Evolutionary conservation across 2,329 filamentous ascomycete species (phyloP).

Genomic region (Bisporella sp.): DNA sequence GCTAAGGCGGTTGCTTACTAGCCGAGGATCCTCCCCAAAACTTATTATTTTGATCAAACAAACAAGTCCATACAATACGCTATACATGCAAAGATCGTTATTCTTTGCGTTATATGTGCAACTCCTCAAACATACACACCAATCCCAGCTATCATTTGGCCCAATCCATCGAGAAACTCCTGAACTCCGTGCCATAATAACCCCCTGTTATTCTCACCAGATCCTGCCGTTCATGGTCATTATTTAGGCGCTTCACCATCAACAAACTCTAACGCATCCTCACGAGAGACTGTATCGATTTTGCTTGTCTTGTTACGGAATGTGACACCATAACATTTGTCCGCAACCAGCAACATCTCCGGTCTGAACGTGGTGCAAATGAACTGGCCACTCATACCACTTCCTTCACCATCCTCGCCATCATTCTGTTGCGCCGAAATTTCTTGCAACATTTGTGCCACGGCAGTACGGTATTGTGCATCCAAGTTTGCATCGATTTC

Average conservation of each 20-base stretch:
- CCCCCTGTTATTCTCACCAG: too few species aligned
- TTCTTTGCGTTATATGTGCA: too few species aligned
- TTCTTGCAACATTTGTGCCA: conserved; percentile 79
- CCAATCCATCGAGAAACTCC: too few species aligned
- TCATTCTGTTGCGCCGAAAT: conserved; percentile 54
- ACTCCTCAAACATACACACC: too few species aligned
- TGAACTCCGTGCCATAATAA: too few species aligned
- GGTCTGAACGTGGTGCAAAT: conserved; percentile 98
- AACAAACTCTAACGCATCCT: conserved; percentile 88
- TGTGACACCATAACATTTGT: conserved; percentile 96
- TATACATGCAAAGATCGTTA: too few species aligned
- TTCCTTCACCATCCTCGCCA: conserved; percentile 29
- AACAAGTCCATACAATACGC: too few species aligned
- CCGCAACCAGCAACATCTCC: conserved; percentile 90
- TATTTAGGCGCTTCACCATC: conserved; percentile 60
- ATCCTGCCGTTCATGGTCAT: neutral
- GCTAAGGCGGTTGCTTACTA: too few species aligned
- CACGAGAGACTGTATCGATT: conserved; percentile 81
- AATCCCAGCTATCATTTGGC: too few species aligned
- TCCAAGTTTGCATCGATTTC: conserved; percentile 98
- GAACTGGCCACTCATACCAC: conserved; percentile 62
- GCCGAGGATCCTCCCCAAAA: too few species aligned
- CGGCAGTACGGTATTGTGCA: conserved; percentile 93
- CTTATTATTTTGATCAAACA: too few species aligned
- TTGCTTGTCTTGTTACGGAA: conserved; percentile 91